Conservation (phyloP, 768 basidiomycete genomes). For the Boletus rufocinnamomeus region DNA sequence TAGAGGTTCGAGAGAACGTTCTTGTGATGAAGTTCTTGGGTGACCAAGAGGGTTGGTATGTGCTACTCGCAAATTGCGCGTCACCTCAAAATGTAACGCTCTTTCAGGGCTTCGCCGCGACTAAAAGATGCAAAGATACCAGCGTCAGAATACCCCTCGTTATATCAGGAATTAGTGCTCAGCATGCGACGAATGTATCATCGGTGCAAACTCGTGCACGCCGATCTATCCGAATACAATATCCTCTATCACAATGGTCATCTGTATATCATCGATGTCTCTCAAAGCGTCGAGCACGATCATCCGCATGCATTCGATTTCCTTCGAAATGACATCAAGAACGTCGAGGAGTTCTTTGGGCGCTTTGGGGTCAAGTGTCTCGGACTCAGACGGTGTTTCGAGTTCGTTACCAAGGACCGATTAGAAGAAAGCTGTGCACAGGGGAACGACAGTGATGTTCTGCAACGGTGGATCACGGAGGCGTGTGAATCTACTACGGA, state of each 20-base stretch:
- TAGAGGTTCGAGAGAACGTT: conserved; percentile 96
- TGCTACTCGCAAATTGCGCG: conserved; percentile 17
- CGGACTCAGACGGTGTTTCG: conserved; percentile 81
- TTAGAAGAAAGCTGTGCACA: conserved; percentile 36
- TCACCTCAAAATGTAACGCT: conserved; percentile 4
- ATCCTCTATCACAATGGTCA: conserved; percentile 83
- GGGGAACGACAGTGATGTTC: conserved; percentile 27
- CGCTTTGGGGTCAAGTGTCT: conserved; percentile 73
- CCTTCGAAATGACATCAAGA: conserved; percentile 86
- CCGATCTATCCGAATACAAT: conserved; percentile 98
- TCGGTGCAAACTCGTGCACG: conserved; percentile 91
- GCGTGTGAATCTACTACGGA: conserved; percentile 23
- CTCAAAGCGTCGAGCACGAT: conserved; percentile 98
- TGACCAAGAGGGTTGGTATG: conserved; percentile 76
- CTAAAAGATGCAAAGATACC: conserved; percentile 83
- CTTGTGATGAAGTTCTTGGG: conserved; percentile 95
- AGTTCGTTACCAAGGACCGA: conserved; percentile 75
- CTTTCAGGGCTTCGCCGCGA: conserved; percentile 81
- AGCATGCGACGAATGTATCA: conserved; percentile 84
- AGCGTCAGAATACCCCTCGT: conserved; percentile 46
- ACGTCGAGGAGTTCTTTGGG: conserved; percentile 91
- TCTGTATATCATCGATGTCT: conserved; percentile 95
- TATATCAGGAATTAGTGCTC: conserved; percentile 82
- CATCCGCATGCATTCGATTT: conserved; percentile 97
- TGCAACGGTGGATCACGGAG: conserved; percentile 54